These are phyloP conservation scores for Didymella exigua DNA, from an alignment of 2,329 filamentous ascomycete species.

Conservation along the genomic window DNA sequence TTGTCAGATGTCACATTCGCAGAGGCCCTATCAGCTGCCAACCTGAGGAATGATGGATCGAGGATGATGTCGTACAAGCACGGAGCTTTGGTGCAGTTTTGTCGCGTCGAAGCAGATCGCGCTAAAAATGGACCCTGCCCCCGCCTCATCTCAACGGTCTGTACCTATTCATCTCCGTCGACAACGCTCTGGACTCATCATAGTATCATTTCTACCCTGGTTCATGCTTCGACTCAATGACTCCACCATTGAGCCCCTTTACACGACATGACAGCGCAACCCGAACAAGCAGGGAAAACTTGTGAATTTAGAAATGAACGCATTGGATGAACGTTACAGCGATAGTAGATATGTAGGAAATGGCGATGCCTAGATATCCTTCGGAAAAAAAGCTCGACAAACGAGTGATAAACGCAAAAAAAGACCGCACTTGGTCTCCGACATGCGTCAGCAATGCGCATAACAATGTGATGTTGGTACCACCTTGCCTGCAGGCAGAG, in stretches of 20 bases:
- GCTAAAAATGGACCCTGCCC: slow-evolving; percentile 4
- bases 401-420: neutral
- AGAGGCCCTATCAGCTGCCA: slow-evolving; percentile 2
- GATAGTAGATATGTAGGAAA: neutral
- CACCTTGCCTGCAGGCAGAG: neutral
- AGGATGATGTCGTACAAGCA: slow-evolving; percentile 11
- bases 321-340: neutral
- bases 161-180: neutral
- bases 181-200: neutral
- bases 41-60: slow-evolving; percentile 3
- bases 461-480: neutral
- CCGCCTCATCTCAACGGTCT: neutral
- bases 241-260: neutral
- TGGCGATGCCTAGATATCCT: too few relatives aligned
- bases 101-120: slow-evolving; percentile 1
- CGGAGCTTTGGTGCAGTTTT: slow-evolving; percentile 4
- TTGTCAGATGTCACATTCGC: neutral
- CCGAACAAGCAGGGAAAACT: neutral
- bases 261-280: neutral
- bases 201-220: too few relatives aligned
- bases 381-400: too few relatives aligned
- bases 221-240: neutral
- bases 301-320: neutral
- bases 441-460: neutral
- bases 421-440: neutral